Evolutionary conservation across 495 filamentous ascomycete genomes (phyloP).

Genomic region (Hypoxylon rickii): DNA sequence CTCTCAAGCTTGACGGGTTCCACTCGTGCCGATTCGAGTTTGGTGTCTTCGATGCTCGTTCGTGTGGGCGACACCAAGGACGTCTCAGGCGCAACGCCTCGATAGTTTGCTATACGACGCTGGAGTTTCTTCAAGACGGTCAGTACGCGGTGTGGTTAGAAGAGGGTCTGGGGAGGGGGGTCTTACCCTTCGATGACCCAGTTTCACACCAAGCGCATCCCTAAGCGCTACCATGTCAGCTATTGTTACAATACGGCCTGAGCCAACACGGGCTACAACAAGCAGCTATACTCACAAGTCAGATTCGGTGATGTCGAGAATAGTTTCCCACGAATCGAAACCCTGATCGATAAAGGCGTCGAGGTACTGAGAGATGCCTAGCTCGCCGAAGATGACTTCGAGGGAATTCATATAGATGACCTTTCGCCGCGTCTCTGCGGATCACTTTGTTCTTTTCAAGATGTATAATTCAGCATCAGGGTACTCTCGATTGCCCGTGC

Average conservation of each 20-base stretch:
- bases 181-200: conserved; percentile 76
- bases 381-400: conserved; percentile 63
- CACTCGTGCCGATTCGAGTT: conserved; percentile 38
- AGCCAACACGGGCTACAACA: background rate
- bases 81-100: conserved; percentile 58
- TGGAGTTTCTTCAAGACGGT: conserved; percentile 52
- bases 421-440: conserved; percentile 35
- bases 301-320: conserved; percentile 78
- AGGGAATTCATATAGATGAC: conserved; percentile 50
- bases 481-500: conserved; percentile 8
- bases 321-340: conserved; percentile 80
- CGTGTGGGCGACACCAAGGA: conserved; percentile 48
- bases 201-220: conserved; percentile 70
- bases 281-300: conserved; percentile 78
- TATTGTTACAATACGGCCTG: conserved; percentile 1
- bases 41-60: conserved; percentile 44
- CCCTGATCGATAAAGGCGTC: conserved; percentile 71
- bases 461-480: conserved; percentile 31
- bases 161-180: background rate
- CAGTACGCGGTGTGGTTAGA: conserved; percentile 14
- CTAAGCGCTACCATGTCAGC: conserved; percentile 45
- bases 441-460: conserved; percentile 10
- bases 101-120: conserved; percentile 57
- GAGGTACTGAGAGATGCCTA: conserved; percentile 75
- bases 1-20: conserved; percentile 40